Conservation (phyloP, 1,139 yeast genomes). For the Lipomyces yarrowii region DNA sequence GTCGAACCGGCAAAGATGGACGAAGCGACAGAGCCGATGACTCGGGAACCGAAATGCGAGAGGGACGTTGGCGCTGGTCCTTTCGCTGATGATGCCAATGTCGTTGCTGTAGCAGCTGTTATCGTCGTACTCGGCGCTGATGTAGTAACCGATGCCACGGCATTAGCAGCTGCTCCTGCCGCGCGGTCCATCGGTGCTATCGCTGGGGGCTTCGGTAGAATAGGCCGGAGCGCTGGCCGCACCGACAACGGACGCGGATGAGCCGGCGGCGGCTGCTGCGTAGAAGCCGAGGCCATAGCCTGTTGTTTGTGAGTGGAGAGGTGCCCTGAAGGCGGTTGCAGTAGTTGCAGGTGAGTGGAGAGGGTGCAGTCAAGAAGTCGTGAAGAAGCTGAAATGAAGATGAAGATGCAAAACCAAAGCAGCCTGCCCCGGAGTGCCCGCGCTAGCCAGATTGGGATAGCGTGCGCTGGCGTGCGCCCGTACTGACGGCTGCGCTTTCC, state of each 20-base stretch:
- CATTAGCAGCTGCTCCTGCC: not conserved
- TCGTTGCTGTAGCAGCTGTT: not conserved
- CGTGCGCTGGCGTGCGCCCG: not conserved
- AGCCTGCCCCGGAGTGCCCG: not conserved
- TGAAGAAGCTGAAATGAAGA: not conserved
- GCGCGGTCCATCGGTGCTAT: slow-evolving; percentile 10
- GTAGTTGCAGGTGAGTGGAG: not conserved
- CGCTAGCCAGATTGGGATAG: not conserved
- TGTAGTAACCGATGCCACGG: slow-evolving; percentile 8
- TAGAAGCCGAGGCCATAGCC: slow-evolving; percentile 14
- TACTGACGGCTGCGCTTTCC: not conserved
- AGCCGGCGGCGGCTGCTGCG: slow-evolving; percentile 14
- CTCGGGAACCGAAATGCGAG: slow-evolving; percentile 23
- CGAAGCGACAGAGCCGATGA: slow-evolving; percentile 31
- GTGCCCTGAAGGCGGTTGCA: not conserved
- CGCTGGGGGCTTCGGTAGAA: slow-evolving; percentile 29
- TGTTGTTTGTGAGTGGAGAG: slow-evolving; percentile 3
- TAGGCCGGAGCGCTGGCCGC: slow-evolving; percentile 31
- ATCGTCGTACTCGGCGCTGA: not conserved
- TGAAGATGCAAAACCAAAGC: not conserved
- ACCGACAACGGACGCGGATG: slow-evolving; percentile 12
- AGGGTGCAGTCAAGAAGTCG: not conserved
- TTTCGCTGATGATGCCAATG: slow-evolving; percentile 7
- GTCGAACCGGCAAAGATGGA: slow-evolving; percentile 30
- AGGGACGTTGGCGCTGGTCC: slow-evolving; percentile 8